These are phyloP conservation scores for Metschnikowia arizonensis DNA, from an alignment of 805 yeast species.

Conservation along the genomic window DNA sequence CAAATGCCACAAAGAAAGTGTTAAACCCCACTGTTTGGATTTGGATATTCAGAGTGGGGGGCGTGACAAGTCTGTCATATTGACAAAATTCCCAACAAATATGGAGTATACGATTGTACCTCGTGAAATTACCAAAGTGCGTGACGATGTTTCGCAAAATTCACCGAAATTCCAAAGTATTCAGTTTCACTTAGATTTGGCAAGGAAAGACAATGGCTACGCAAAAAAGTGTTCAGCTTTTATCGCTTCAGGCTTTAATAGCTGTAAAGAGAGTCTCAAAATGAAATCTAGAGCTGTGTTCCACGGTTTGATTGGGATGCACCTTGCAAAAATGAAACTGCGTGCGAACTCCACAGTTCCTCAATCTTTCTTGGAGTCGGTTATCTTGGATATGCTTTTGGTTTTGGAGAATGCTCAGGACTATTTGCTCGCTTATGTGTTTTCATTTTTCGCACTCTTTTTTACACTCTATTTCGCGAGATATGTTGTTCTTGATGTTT, in stretches of 20 bases:
- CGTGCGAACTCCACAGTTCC: neutral
- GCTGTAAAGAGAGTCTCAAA: neutral
- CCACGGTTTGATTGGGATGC: neutral
- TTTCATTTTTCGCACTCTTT: neutral
- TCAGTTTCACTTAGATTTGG: neutral
- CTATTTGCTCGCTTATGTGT: neutral
- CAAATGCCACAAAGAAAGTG: neutral
- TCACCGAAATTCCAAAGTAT: neutral
- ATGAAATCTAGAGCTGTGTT: neutral
- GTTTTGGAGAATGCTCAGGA: neutral
- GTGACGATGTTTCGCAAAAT: neutral
- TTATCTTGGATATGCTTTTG: neutral
- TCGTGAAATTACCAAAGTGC: neutral
- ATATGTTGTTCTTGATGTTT: neutral
- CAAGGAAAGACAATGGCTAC: neutral
- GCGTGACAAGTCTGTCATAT: neutral
- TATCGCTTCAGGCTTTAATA: neutral
- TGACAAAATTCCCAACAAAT: neutral
- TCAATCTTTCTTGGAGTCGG: neutral
- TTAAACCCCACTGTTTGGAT: neutral
- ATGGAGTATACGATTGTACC: neutral
- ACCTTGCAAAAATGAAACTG: neutral
- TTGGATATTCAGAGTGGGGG: neutral
- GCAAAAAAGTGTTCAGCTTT: neutral
- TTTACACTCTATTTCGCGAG: neutral